Evolutionary conservation across 108 stramenopile genomes (phyloP).

Genomic region (Tribonema minus): DNA sequence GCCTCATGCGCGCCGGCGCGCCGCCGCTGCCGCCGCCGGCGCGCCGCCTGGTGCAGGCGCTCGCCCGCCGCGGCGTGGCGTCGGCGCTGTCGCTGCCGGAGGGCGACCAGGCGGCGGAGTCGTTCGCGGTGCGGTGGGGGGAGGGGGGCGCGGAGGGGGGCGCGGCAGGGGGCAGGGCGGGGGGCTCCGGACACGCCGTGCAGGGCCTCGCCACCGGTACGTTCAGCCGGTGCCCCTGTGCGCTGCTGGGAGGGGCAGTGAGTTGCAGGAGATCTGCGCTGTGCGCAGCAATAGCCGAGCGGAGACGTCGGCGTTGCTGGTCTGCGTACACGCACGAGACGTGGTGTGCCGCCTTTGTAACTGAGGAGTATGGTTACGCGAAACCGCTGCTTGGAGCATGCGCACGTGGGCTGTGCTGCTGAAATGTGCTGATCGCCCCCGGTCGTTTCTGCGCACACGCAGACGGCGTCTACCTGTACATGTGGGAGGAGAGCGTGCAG

Average conservation of each 20-base stretch:
- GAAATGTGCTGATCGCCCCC: neutral
- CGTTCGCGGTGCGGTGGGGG: neutral
- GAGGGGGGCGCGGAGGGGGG: no score
- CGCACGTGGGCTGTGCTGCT: neutral
- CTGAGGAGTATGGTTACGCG: neutral
- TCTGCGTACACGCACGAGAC: neutral
- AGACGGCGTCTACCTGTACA: conserved; percentile 34
- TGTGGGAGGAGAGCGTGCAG: conserved; percentile 16
- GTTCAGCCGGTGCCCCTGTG: no score
- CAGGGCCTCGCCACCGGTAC: no score
- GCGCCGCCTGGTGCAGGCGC: neutral
- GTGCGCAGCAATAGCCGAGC: neutral
- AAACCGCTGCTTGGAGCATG: neutral
- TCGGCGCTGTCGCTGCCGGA: conserved; percentile 2
- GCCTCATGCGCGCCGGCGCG: neutral
- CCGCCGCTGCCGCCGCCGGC: conserved; percentile 17
- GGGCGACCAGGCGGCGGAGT: neutral
- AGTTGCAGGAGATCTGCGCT: no score
- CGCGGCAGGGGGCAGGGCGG: no score
- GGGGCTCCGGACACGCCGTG: no score
- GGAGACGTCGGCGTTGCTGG: neutral
- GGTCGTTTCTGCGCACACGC: neutral
- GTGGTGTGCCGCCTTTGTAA: neutral
- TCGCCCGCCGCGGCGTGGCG: neutral
- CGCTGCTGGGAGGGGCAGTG: no score